Base-by-base conservation (phyloP, 2,329 filamentous ascomycete species). In the Ceratocystis diversiconidia region DNA sequence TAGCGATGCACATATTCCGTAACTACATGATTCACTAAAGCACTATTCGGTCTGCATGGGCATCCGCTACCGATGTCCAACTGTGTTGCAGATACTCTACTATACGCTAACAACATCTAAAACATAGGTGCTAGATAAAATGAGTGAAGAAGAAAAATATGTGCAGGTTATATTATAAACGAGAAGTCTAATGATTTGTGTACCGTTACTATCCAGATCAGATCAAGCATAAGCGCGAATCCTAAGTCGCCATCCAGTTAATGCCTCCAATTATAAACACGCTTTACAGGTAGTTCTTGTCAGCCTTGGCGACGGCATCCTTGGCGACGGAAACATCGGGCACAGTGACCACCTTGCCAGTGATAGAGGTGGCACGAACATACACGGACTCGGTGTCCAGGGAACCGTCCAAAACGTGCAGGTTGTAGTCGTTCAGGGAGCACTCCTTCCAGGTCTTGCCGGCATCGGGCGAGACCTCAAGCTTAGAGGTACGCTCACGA, bases 401-500 rank as follows among this genome's bases (percentile, higher is more conserved):
- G 7, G n/a, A 15, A 17, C 28, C 62, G 19, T 64, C 65, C 1
- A 67, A n/a, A 17, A 67, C 66, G 63, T 67, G 50, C 19, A 67
- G 60, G 66, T 67, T 67, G 50, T 65, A 63, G 22, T 65, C 32
- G 55, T 67, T 50, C 5, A 30, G 46, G 19, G 63, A 46, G 63
- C 50, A 59, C 25, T 65, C 48, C 7, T 17, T 46, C 66, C 66
- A 67, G 28, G 66, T 65, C n/a, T 46, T 36, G n/a, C 66, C 66
- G 22, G 41, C 25, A 52, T 67, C 62, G 25, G 48, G 36, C 8
- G 66, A 67, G n/a, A 67, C 48, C 50, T 67, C 66, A 25, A 69
- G 30, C 67, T 68, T 68, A 15, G 67, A 61, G 48, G 68, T 69
- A 60, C 69, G 68, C 65, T 69, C 67, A 1, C 66, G 61, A 30